Evolutionary conservation across 225 moss, liverwort and hornwort species (phyloP), one percentile per base, ranked within the genome.

Genomic region (Polytrichum formosum): DNA sequence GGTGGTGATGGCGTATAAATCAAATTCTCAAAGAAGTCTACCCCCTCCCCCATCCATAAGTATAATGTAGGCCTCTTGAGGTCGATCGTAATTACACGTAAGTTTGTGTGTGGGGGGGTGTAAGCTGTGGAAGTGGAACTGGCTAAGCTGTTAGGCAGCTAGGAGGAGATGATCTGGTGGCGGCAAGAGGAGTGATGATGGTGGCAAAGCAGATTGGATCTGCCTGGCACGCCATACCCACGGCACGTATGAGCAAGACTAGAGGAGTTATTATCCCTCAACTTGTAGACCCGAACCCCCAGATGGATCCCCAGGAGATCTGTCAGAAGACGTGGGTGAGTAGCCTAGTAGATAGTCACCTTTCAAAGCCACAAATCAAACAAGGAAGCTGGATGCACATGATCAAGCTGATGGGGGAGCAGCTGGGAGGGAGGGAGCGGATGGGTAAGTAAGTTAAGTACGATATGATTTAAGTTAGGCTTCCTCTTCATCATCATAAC

Each of bases 221-320:
- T 80, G 68, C 83, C 79, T 46, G 46, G 80, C 73, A 81, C 35
- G 28, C 25, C 70, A 37, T 53, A 74, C 81, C 55, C 73, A 26
- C 73, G 78, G 75, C 84, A 84, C 84, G 84, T 84, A 81, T 78
- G 73, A 67, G 64, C 75, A n/a, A 63, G 37, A 69, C 23, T 21
- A 64, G 61, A 56, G 80, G 21, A 84, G 69, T 84, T 67, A 81
- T 64, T 73, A 67, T 6, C 0, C 10, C 23, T 56, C 66, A 72
- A 69, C 66, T 61, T 70, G 75, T 67, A 21, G 28, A 75, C 81
- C 29, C 81, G 18, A 17, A 9, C 4, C 26, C 75, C 81, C 54
- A 84, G 46, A 37, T 55, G 58, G 78, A 84, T 84, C 64, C 60
- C 6, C 65, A 68, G 3, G 74, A 76, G 81, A 84, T 84, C 64